phyloP scores from a whole-genome alignment of 805 yeast species.

The Ogataea populi-albae region DNA sequence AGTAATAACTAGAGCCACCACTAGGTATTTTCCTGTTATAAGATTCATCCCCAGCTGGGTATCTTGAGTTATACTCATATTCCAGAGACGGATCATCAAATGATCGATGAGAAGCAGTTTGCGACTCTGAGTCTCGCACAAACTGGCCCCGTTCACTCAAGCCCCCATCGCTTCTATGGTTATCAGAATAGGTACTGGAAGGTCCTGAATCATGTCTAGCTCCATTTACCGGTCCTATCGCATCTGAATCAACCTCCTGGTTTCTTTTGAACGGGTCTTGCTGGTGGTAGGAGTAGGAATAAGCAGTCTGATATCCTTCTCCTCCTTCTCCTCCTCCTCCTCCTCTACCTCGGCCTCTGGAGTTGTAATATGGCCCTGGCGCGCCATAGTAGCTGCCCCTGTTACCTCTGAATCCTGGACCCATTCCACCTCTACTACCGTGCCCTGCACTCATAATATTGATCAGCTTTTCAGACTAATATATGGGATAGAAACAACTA shows the following conservation, averaged over 20 bases:
- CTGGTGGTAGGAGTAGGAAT: constrained; percentile 2
- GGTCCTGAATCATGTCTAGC: background rate
- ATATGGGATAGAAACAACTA: too few relatives aligned
- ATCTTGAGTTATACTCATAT: background rate
- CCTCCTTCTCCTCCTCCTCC: constrained; percentile 1
- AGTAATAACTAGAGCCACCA: background rate
- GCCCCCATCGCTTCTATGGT: background rate
- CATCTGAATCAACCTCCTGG: background rate
- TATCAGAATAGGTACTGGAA: background rate
- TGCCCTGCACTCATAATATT: constrained; percentile 4
- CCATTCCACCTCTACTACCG: constrained; percentile 8
- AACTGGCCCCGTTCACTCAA: too few relatives aligned
- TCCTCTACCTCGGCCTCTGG: constrained; percentile 14
- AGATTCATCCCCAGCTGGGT: background rate
- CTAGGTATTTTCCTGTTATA: background rate
- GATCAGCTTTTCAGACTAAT: background rate
- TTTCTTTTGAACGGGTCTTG: constrained; percentile 1
- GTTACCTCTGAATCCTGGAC: constrained; percentile 4
- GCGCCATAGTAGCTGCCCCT: constrained; percentile 7
- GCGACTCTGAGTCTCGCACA: too few relatives aligned
- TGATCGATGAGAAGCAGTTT: background rate
- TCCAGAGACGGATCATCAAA: constrained; percentile 1
- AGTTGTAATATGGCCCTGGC: constrained; percentile 1
- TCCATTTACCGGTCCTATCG: background rate
- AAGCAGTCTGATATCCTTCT: constrained; percentile 3